These are phyloP conservation scores for Ilyonectria robusta DNA, from an alignment of 2,329 filamentous ascomycete species.

Conservation along the genomic window DNA sequence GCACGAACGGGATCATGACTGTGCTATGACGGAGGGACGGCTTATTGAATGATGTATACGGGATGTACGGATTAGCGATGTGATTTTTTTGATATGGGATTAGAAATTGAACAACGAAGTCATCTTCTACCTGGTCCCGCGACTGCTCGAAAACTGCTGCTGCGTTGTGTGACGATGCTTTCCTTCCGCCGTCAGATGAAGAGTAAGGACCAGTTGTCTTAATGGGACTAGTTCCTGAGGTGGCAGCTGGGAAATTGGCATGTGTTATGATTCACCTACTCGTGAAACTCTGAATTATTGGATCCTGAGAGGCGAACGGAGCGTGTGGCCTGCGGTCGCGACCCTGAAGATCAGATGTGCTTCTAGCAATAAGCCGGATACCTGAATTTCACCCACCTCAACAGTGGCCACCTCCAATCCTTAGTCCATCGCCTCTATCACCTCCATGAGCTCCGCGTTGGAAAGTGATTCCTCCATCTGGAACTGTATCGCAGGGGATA, in stretches of 20 bases:
- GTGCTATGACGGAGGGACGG: background rate
- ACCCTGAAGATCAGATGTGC: too few species aligned
- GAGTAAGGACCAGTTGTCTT: background rate
- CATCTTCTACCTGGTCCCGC: too few species aligned
- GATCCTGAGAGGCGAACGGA: too few species aligned
- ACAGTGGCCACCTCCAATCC: background rate
- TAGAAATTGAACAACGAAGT: slow-evolving; percentile 20
- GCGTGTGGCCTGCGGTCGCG: too few species aligned
- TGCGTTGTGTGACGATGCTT: background rate
- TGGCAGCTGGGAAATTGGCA: too few species aligned
- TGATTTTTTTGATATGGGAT: slow-evolving; percentile 8
- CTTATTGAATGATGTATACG: slow-evolving; percentile 6
- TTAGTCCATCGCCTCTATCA: background rate
- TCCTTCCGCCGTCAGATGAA: background rate
- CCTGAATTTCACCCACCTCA: background rate
- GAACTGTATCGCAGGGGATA: background rate
- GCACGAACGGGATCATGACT: background rate
- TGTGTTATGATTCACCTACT: too few species aligned
- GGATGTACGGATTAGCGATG: slow-evolving; percentile 28
- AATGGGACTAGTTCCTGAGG: background rate
- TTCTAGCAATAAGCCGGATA: background rate
- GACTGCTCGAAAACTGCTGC: too few species aligned
- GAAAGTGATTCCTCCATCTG: too few species aligned
- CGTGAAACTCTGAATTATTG: too few species aligned
- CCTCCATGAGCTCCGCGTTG: background rate